Evolutionary conservation across 495 filamentous ascomycete genomes (phyloP), one percentile per base, ranked within the genome.

Genomic region (Antarctomyces pellizariae): DNA sequence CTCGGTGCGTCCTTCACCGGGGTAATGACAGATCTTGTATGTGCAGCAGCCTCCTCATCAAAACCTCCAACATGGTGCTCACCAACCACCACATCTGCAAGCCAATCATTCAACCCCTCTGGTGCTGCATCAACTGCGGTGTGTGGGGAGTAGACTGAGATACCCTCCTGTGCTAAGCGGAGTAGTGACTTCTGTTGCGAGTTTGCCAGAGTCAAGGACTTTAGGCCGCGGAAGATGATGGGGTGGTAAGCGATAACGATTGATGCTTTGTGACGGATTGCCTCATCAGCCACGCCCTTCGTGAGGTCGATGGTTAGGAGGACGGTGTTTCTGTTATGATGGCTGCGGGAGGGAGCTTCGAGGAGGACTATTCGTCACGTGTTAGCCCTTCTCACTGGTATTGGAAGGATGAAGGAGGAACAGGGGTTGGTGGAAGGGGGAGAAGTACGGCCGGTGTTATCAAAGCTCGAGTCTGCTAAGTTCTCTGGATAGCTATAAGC

Each of bases 81-180:
- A 14, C 64, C 54, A 1, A 78, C 73, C 25, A 79, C 62, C 14
- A 90, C 75, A 47, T 91, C 75, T 26, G 75, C 82, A 11, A 97
- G 72, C 86, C 86, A 97, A 52, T 93, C 80, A 32, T 76, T 83
- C 33, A 95, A 61, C 13, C 86, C 86, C 9, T 71, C 75, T 4
- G 71, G 67, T 0, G 75, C 75, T 14, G 82, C 79, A 51, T 97
- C 86, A 28, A 93, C 65, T 2, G 86, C 83, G 0, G 84, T 95
- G 43, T 97, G 86, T 0, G 86, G 86, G 28, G 71, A 79, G 53
- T 97, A 97, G 32, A 95, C 80, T 38, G 78, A 83, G 36, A 93
- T 83, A 10, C 89, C 83, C 51, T 76, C 67, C 21, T 75, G 71
- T n/a, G 71, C 73, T 2, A 97, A 59, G 25, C 72, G 64, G 4